phyloP scores from a whole-genome alignment of 768 basidiomycete species.

The Xanthoconium stramineum region DNA sequence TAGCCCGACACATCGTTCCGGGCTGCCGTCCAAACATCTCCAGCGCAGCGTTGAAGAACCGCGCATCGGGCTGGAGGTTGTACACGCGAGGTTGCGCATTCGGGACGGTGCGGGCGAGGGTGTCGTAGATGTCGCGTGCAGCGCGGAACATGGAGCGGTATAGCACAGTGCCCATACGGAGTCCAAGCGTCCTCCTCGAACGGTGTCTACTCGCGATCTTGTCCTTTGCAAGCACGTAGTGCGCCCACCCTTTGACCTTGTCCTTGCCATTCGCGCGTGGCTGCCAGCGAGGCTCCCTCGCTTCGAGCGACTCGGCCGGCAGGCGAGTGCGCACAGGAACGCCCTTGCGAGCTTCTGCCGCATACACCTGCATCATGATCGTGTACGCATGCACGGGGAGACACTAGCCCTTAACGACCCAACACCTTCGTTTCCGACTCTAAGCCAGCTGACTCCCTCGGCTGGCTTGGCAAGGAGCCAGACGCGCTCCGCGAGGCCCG shows the following conservation, averaged over 20 bases:
- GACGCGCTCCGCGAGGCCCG: constrained; percentile 57
- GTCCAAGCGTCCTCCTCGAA: constrained; percentile 28
- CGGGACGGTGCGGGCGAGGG: constrained; percentile 20
- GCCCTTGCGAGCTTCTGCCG: constrained; percentile 38
- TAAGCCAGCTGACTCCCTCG: constrained; percentile 51
- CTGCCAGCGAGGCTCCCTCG: constrained; percentile 14
- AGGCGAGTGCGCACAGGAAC: constrained; percentile 13
- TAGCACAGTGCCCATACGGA: constrained; percentile 31
- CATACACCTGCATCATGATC: constrained; percentile 64
- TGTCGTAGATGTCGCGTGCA: constrained; percentile 26
- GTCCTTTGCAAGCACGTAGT: constrained; percentile 26
- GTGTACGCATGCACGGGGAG: constrained; percentile 69
- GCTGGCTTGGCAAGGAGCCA: constrained; percentile 62
- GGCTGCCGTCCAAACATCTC: constrained; percentile 37
- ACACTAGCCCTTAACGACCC: constrained; percentile 50
- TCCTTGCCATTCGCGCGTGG: constrained; percentile 14
- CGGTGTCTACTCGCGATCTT: constrained; percentile 18
- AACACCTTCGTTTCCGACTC: constrained; percentile 16
- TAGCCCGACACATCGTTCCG: constrained; percentile 16
- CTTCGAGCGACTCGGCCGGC: neutral
- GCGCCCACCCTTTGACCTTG: constrained; percentile 36
- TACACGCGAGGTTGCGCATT: constrained; percentile 29
- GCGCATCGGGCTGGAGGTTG: constrained; percentile 51
- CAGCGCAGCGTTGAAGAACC: constrained; percentile 66
- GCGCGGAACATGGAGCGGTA: constrained; percentile 37